Base-by-base conservation (phyloP, 2,329 filamentous ascomycete species). In the Nothopassalora personata region DNA sequence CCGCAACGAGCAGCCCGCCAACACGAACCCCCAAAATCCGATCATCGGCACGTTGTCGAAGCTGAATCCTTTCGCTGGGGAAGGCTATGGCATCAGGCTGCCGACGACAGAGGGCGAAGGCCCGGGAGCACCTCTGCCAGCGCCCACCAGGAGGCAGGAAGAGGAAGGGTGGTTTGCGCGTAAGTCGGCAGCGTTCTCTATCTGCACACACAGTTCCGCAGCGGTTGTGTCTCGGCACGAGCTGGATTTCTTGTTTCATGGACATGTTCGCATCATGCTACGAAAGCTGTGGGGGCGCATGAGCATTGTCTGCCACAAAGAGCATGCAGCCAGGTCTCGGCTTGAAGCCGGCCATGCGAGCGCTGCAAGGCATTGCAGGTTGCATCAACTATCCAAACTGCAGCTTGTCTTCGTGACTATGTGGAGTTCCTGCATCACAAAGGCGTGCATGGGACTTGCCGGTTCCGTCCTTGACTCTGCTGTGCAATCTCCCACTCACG, bases 161-260 rank as follows among this genome's bases (percentile, higher is more conserved):
- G 93, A 97, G 73, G 94, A 97, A 77, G 90, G 87, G 64, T 97
- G 90, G 86, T 92, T 97, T 84, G 87, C 89, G 71, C 81, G 94
- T 99, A 85, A 93, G 94, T 86, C 69, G 50, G 55, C 60, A 18
- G 46, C 52, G 36, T 51, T 50, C 43, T 45, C 52, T 18, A 39
- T 30, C 47, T 50, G 8, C 48, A 51, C 45, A 55, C 30, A 56
- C 57, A 54, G 27, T 43, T 57, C 53, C 54, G 57, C 54, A 57
- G 46, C 48, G 48, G 36, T 53, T 55, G 57, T 51, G 57, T 61
- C 54, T 59, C 54, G 57, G 49, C 36, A 54, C 23, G 54, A 53
- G 48, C 51, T 39, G 54, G 23, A 23, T 31, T 11, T 18, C 31
- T 31, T 53, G 53, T 48, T 61, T 60, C 57, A 58, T 45, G 57